Evolutionary conservation across 768 basidiomycete species (phyloP).

Genomic region (Lepiota venenata): DNA sequence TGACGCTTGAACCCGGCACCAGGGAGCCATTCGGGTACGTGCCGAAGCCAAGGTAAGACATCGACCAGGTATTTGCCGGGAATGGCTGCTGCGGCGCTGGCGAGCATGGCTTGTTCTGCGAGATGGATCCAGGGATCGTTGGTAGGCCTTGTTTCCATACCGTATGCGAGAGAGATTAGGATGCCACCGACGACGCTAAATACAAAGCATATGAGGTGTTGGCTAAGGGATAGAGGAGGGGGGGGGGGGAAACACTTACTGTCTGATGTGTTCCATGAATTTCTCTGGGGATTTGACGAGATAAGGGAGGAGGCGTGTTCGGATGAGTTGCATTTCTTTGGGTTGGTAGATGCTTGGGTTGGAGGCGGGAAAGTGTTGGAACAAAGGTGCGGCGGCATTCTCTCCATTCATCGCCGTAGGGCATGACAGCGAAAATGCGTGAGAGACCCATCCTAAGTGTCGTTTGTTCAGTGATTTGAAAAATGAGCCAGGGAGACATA

Average conservation of each 20-base stretch:
- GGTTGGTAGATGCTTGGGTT: slow-evolving; percentile 28
- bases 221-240: not conserved
- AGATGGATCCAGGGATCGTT: slow-evolving; percentile 42
- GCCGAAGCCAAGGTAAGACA: slow-evolving; percentile 30
- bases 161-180: slow-evolving; percentile 43
- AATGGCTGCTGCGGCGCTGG: slow-evolving; percentile 29
- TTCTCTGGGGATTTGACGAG: slow-evolving; percentile 27
- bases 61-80: slow-evolving; percentile 47
- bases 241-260: slow-evolving; percentile 29
- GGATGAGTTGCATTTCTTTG: slow-evolving; percentile 16
- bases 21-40: slow-evolving; percentile 56
- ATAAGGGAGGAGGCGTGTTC: slow-evolving; percentile 8
- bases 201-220: no score
- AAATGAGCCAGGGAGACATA: not conserved
- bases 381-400: slow-evolving; percentile 37
- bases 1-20: slow-evolving; percentile 57
- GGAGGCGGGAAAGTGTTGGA: slow-evolving; percentile 34
- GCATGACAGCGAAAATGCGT: slow-evolving; percentile 36
- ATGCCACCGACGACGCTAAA: slow-evolving; percentile 41
- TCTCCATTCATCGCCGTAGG: slow-evolving; percentile 38
- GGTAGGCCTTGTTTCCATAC: slow-evolving; percentile 33
- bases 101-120: slow-evolving; percentile 34
- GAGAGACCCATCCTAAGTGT: slow-evolving; percentile 36
- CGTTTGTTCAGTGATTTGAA: no score
- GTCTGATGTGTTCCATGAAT: slow-evolving; percentile 30